Evolutionary conservation across 2,329 filamentous ascomycete species (phyloP).

Genomic region (Cucurbitaria berberidis): DNA sequence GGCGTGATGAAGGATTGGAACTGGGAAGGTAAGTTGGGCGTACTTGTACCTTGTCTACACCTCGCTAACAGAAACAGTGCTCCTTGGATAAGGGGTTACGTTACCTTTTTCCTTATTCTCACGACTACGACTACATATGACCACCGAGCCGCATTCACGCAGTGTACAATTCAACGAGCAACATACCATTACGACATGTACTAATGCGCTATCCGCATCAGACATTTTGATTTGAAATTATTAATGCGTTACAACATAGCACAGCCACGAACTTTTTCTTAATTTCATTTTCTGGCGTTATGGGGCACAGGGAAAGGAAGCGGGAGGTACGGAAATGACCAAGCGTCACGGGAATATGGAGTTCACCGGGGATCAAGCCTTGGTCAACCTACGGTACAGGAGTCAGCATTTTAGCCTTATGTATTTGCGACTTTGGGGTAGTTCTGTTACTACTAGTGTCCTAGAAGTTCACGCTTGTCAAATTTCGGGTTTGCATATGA

Average conservation of each 20-base stretch:
- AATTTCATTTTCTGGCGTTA: background rate
- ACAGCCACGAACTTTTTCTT: background rate
- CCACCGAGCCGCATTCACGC: background rate
- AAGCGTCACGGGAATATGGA: background rate
- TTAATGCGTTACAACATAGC: background rate
- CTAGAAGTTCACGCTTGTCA: background rate
- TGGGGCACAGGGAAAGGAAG: background rate
- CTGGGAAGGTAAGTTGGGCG: slow-evolving; percentile 69
- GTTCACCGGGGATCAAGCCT: background rate
- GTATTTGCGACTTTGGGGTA: background rate
- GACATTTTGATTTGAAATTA: background rate
- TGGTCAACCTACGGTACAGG: background rate
- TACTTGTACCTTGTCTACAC: background rate
- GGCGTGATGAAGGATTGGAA: slow-evolving; percentile 74
- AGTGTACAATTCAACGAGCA: background rate
- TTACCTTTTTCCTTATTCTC: background rate
- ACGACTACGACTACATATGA: background rate
- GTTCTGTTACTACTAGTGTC: background rate
- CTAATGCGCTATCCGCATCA: background rate
- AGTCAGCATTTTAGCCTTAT: background rate
- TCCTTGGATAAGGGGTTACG: slow-evolving; percentile 25
- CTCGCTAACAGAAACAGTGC: slow-evolving; percentile 20
- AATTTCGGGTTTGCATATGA: background rate
- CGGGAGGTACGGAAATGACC: background rate
- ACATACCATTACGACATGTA: background rate